Conservation (phyloP, 169 alveolate genomes). For the Plasmodium reichenowi region DNA sequence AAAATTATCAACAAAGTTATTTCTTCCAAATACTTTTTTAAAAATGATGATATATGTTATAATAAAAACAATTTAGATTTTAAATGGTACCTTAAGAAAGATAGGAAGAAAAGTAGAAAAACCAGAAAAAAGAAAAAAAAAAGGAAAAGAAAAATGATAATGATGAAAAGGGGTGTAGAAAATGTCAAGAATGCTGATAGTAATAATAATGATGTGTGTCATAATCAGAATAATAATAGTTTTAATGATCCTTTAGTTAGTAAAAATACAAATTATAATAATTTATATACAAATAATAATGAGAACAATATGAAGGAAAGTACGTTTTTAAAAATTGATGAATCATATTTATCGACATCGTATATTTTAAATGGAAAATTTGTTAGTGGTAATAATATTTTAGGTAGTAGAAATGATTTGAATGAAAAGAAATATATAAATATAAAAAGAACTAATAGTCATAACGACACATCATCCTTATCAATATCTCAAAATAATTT, state of each 20-base stretch:
- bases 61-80: constrained; percentile 47
- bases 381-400: background rate
- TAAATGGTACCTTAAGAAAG: constrained; percentile 31
- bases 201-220: background rate
- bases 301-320: too few species aligned
- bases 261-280: background rate
- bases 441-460: too few species aligned
- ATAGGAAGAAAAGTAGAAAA: constrained; percentile 9
- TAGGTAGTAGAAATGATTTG: constrained; percentile 4
- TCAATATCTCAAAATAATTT: constrained; percentile 12
- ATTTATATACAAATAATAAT: too few species aligned
- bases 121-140: constrained; percentile 2
- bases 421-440: constrained; percentile 1
- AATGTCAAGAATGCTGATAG: background rate
- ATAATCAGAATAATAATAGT: background rate
- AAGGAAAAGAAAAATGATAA: background rate
- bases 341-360: constrained; percentile 13
- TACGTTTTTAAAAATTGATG: constrained; percentile 17
- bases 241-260: background rate
- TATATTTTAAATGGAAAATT: background rate
- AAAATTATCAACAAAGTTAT: constrained; percentile 73
- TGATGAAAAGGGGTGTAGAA: background rate
- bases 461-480: background rate
- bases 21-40: constrained; percentile 69
- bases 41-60: constrained; percentile 74